Percentiles rank a stretch among this genome's conserved stretches.
These are phyloP conservation scores for Xenosphaeropsis pyriputrescens DNA, from an alignment of 2,329 filamentous ascomycete species.

Conservation along the genomic window DNA sequence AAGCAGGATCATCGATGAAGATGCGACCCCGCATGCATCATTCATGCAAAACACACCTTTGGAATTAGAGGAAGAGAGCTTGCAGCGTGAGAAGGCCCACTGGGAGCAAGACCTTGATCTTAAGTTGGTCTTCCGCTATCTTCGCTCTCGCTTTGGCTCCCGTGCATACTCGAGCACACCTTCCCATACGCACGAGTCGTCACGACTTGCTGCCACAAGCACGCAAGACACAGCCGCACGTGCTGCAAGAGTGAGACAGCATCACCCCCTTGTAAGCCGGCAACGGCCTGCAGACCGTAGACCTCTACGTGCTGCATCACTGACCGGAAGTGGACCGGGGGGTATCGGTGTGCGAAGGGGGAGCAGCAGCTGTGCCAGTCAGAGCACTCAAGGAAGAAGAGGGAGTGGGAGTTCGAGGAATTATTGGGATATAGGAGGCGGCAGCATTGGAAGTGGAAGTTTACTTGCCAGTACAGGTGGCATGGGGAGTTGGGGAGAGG, in stretches of 20 bases:
- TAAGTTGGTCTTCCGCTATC: constrained; percentile 79
- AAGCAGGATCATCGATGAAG: constrained; percentile 3
- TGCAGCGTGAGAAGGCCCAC: constrained; percentile 45
- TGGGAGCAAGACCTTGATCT: constrained; percentile 92
- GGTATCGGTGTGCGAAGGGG: constrained; percentile 26
- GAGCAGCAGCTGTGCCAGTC: constrained; percentile 67
- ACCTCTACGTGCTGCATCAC: constrained; percentile 33
- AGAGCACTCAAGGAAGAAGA: constrained; percentile 63
- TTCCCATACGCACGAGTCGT: constrained; percentile 23
- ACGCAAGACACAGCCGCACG: constrained; percentile 57
- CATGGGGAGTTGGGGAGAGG: constrained; percentile 69
- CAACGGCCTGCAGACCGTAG: constrained; percentile 31
- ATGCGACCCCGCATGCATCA: constrained; percentile 10
- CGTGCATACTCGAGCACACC: constrained; percentile 22
- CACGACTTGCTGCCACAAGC: constrained; percentile 32
- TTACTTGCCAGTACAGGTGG: constrained; percentile 50
- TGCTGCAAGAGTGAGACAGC: constrained; percentile 70
- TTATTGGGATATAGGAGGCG: constrained; percentile 82
- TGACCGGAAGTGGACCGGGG: constrained; percentile 25
- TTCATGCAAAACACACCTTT: constrained; percentile 3
- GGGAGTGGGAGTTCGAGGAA: constrained; percentile 63
- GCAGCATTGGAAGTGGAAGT: constrained; percentile 64
- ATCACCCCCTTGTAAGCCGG: constrained; percentile 68
- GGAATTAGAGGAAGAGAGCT: constrained; percentile 2
- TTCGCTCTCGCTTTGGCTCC: constrained; percentile 59